phyloP scores from a whole-genome alignment of 768 basidiomycete species.

The Amanita phalloides region DNA sequence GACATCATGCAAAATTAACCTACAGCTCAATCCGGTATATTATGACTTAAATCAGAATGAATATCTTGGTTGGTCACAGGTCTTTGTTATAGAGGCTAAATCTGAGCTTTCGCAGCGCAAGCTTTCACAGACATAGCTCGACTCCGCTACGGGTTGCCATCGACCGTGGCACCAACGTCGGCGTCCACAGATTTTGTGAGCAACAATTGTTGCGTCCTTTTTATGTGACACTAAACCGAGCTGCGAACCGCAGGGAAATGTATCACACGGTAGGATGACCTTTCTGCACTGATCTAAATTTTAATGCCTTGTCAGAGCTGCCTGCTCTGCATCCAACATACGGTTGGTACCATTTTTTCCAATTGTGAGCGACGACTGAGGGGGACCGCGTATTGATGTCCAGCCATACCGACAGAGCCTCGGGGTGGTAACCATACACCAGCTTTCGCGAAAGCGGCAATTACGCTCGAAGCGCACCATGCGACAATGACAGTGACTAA shows the following conservation, averaged over 20 bases:
- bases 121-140: conserved; percentile 39
- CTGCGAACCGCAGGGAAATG: conserved; percentile 41
- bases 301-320: conserved; percentile 29
- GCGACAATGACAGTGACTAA: conserved; percentile 47
- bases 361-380: background rate
- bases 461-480: conserved; percentile 50
- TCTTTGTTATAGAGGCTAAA: background rate
- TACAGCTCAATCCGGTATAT: conserved; percentile 31
- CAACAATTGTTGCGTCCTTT: conserved; percentile 6
- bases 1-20: conserved; percentile 41
- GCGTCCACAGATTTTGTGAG: conserved; percentile 78
- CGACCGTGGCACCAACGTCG: conserved; percentile 21
- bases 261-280: conserved; percentile 47
- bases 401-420: conserved; percentile 64
- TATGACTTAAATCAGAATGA: conserved; percentile 51
- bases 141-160: conserved; percentile 31
- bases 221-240: conserved; percentile 5
- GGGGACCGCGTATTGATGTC: background rate
- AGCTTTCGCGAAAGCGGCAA: conserved; percentile 50
- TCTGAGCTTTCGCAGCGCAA: conserved; percentile 25
- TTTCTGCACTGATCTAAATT: conserved; percentile 3
- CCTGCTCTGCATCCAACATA: conserved; percentile 58
- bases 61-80: conserved; percentile 32
- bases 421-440: conserved; percentile 71
- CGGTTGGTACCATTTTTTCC: conserved; percentile 25